Evolutionary conservation across 1,139 yeast genomes (phyloP).

Genomic region (Yamadazyma spencermartinsiae): DNA sequence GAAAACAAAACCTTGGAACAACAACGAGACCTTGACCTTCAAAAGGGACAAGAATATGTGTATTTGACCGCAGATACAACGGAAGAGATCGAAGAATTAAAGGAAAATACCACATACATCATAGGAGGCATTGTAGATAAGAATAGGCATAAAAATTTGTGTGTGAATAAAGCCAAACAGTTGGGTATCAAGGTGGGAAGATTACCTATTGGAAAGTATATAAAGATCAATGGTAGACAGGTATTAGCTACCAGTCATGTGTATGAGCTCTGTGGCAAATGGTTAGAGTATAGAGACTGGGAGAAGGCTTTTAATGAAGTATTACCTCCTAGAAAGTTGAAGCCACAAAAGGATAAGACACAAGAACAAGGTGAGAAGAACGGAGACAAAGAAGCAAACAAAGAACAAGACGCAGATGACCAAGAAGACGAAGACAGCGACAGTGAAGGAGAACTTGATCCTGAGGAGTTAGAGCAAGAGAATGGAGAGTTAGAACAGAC

Average conservation of each 20-base stretch:
- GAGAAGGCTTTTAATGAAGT: conserved; percentile 79
- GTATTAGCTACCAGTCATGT: conserved; percentile 95
- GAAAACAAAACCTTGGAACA: conserved; percentile 44
- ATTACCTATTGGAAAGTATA: conserved; percentile 85
- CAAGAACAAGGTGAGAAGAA: conserved; percentile 4
- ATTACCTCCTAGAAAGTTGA: conserved; percentile 72
- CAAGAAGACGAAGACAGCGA: conserved; percentile 5
- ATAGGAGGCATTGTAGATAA: conserved; percentile 97
- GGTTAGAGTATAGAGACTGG: conserved; percentile 84
- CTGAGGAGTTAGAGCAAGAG: conserved; percentile 2
- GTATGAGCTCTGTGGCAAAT: conserved; percentile 77
- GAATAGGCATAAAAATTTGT: conserved; percentile 81
- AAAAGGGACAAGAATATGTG: conserved; percentile 37
- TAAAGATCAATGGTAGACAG: conserved; percentile 78
- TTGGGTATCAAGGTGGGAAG: conserved; percentile 73
- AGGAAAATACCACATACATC: conserved; percentile 72
- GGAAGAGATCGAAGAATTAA: conserved; percentile 58
- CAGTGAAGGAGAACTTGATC: conserved; percentile 4
- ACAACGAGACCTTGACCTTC: conserved; percentile 26
- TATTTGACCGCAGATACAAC: conserved; percentile 90
- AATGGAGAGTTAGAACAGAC: conserved; percentile 4
- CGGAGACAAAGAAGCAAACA: conserved; percentile 4
- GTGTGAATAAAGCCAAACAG: conserved; percentile 76
- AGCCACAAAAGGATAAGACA: conserved; percentile 3
- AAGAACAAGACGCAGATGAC: too few species aligned